A percentile compares a stretch with the other conserved stretches of the same genome.
phyloP scores from a whole-genome alignment of 371 early-diverging fungal genomes.

The Gilbertella persicaria region DNA sequence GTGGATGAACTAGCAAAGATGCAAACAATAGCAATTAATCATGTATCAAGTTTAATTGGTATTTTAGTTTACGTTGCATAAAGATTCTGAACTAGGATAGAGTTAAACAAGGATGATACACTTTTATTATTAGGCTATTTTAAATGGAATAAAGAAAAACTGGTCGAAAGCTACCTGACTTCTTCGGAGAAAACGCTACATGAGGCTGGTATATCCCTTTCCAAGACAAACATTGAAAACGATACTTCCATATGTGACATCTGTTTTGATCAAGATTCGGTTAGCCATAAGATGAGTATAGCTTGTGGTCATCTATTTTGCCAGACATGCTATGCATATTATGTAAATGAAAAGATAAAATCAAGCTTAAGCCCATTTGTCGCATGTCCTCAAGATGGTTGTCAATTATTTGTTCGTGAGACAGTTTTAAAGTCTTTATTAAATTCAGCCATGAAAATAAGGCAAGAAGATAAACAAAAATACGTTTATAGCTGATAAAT shows the following conservation, averaged over 20 bases:
- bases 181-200: constrained; percentile 64
- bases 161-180: constrained; percentile 88
- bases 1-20: constrained; percentile 21
- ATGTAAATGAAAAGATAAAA: constrained; percentile 81
- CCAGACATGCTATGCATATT: constrained; percentile 77
- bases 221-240: too few species aligned
- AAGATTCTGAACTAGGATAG: constrained; percentile 52
- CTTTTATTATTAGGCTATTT: constrained; percentile 74
- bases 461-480: constrained; percentile 35
- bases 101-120: constrained; percentile 58
- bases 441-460: constrained; percentile 41
- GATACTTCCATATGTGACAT: constrained; percentile 67
- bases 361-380: constrained; percentile 85
- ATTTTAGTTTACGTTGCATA: neutral
- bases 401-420: constrained; percentile 81
- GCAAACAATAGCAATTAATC: constrained; percentile 36
- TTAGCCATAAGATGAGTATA: constrained; percentile 64
- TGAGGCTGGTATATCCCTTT: constrained; percentile 78
- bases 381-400: constrained; percentile 78
- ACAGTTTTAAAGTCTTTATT: constrained; percentile 70
- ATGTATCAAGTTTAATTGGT: constrained; percentile 42
- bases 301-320: constrained; percentile 89
- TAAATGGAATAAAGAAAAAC: constrained; percentile 89
- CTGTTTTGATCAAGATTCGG: constrained; percentile 71
- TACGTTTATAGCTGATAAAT: neutral